Evolutionary conservation across 1,284 basidiomycete species (phyloP), one percentile per base, ranked within the genome.

Genomic region (Schizophyllum commune): DNA sequence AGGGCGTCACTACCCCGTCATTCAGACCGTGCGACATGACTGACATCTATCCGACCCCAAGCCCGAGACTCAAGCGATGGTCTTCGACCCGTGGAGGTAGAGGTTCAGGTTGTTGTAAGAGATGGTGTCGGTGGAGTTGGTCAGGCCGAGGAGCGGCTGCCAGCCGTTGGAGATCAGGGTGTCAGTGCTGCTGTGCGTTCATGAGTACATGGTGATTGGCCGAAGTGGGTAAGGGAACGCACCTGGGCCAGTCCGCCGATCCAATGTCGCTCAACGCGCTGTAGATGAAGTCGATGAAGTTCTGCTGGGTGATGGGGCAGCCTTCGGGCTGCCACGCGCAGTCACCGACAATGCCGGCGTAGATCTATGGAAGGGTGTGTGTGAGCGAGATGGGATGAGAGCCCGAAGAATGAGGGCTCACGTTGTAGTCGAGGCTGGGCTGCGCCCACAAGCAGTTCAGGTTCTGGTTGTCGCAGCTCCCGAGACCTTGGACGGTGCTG

Each of bases 21-120:
- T 27, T 27, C 27, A 27, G 27, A 3, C 27, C 27, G 5, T 27
- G 27, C 27, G 5, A 27, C n/a, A n/a, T n/a, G n/a, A n/a, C n/a
- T n/a, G 27, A 27, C 27, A 27, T 27, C 27, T 27, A 5, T 2
- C 27, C 27, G 5, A 27, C 27, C 27, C 5, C 27, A 5, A 27
- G 27, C 27, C 27, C 5, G 5, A 27, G 5, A 27, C 27, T 27
- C 27, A 27, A 5, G 27, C 27, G 27, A 27, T 27, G 27, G 27
- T 27, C 27, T 27, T 27, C 27, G 27, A 27, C 27, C 27, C 27
- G 58, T 67, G 66, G 6, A 68, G 58, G 61, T 62, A 68, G 56
- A 66, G 66, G 58, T 68, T 65, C 62, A 68, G 67, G 63, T 67
- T 67, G 20, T 47, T 21, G 61, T 68, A 68, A 0, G 67, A 66